Conservation (phyloP, 305 asterid genomes). For the Striga hermonthica region DNA sequence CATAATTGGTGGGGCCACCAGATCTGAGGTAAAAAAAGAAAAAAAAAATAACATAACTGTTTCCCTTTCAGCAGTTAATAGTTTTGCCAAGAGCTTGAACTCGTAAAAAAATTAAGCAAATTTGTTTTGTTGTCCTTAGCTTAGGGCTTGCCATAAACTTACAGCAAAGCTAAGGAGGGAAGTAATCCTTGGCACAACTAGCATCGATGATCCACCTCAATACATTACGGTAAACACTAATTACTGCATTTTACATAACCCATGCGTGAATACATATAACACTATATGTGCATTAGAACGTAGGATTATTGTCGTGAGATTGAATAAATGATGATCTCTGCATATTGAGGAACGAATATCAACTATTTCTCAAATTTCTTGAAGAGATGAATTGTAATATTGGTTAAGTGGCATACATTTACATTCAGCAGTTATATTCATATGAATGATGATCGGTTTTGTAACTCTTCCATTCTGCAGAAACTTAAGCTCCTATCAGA, state of each 20-base stretch:
- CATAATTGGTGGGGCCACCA: constrained; percentile 86
- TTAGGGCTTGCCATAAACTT: constrained; percentile 87
- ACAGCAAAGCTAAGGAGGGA: constrained; percentile 74
- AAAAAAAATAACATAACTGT: not conserved
- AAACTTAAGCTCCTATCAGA: too few species aligned
- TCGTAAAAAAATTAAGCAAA: not conserved
- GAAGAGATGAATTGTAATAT: too few species aligned
- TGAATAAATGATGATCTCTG: not conserved
- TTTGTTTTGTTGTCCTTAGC: constrained; percentile 39
- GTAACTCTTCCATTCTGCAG: too few species aligned
- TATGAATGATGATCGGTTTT: too few species aligned
- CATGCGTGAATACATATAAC: too few species aligned
- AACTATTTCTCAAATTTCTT: not conserved
- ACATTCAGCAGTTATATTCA: too few species aligned
- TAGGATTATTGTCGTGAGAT: not conserved
- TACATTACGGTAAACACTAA: constrained; percentile 56
- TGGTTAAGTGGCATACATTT: too few species aligned
- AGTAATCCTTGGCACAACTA: constrained; percentile 80
- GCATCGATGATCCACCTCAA: constrained; percentile 73
- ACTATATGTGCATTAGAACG: too few species aligned
- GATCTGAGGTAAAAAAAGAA: constrained; percentile 73
- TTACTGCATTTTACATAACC: not conserved
- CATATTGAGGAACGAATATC: not conserved
- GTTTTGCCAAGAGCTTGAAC: not conserved
- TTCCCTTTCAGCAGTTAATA: constrained; percentile 13